Conservation (phyloP, 371 early-diverging fungal genomes). For the Mortierella sp. region DNA sequence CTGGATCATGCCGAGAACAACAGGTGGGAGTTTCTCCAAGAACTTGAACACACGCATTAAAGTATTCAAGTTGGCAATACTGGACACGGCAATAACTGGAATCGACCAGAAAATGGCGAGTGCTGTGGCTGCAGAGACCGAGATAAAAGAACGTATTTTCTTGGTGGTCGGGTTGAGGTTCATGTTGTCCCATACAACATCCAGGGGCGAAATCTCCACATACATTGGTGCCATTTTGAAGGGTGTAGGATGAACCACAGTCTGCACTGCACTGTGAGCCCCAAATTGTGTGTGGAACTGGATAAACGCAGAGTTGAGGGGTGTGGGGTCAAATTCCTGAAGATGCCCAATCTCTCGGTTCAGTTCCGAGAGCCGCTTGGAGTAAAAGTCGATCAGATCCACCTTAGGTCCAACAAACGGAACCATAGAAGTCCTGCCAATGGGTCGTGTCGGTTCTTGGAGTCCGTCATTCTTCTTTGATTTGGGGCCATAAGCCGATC, state of each 20-base stretch:
- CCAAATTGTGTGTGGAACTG: conserved; percentile 82
- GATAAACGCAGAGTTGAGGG: conserved; percentile 79
- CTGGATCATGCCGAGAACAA: conserved; percentile 72
- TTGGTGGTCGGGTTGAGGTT: conserved; percentile 67
- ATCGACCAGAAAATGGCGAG: conserved; percentile 80
- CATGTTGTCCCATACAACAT: conserved; percentile 88
- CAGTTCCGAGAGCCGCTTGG: conserved; percentile 61
- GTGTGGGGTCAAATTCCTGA: conserved; percentile 35
- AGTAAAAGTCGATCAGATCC: conserved; percentile 71
- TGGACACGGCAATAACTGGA: conserved; percentile 70
- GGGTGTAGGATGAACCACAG: conserved; percentile 72
- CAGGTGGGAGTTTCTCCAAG: conserved; percentile 48
- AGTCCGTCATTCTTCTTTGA: conserved; percentile 7
- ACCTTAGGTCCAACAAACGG: conserved; percentile 73
- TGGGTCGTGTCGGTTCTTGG: conserved; percentile 60
- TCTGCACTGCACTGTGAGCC: conserved; percentile 87
- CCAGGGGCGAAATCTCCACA: conserved; percentile 74
- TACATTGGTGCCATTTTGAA: conserved; percentile 75
- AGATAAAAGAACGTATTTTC: conserved; percentile 65
- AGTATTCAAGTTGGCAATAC: conserved; percentile 64
- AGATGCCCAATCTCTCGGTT: conserved; percentile 63
- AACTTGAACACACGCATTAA: conserved; percentile 39
- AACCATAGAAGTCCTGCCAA: conserved; percentile 63
- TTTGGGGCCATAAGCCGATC: conserved; percentile 30
- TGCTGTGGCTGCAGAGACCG: conserved; percentile 59